These are phyloP conservation scores for Marvania coccoides DNA, from an alignment of 139 green algal species.

Conservation along the genomic window DNA sequence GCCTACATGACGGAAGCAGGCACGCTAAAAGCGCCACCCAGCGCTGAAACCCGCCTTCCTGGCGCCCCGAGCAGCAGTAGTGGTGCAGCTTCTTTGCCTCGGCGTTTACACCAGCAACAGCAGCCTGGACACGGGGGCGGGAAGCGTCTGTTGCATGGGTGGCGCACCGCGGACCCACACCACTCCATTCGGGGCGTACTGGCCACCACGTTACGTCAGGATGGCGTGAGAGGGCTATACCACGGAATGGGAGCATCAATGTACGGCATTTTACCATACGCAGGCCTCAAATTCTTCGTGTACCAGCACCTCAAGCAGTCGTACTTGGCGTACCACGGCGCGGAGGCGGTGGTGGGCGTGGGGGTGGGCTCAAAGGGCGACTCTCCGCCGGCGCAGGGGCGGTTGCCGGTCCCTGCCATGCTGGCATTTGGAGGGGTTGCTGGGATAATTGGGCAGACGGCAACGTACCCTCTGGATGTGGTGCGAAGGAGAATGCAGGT, in stretches of 20 bases:
- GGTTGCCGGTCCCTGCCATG: constrained; percentile 60
- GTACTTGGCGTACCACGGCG: neutral
- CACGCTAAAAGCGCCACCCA: neutral
- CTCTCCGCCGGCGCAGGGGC: neutral
- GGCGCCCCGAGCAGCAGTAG: neutral
- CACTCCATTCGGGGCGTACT: constrained; percentile 43
- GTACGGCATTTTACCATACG: constrained; percentile 88
- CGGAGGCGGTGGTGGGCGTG: neutral
- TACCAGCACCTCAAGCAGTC: constrained; percentile 80
- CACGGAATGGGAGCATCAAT: constrained; percentile 72
- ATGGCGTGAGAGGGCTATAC: constrained; percentile 70
- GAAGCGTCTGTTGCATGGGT: neutral
- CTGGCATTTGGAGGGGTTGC: constrained; percentile 72
- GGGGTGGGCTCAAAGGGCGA: neutral
- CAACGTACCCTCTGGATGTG: constrained; percentile 81
- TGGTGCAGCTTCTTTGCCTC: neutral
- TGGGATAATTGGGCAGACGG: constrained; percentile 79
- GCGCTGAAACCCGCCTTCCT: neutral
- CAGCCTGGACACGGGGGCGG: neutral
- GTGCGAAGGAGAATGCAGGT: constrained; percentile 89
- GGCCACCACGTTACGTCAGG: constrained; percentile 26
- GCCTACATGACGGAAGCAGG: constrained; percentile 46
- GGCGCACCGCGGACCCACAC: neutral
- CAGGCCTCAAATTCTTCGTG: constrained; percentile 87
- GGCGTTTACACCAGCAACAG: neutral